Evolutionary conservation across 345 rosid genomes (phyloP), one percentile per base, ranked within the genome.

Genomic region (Eucalyptus cladocalyx): DNA sequence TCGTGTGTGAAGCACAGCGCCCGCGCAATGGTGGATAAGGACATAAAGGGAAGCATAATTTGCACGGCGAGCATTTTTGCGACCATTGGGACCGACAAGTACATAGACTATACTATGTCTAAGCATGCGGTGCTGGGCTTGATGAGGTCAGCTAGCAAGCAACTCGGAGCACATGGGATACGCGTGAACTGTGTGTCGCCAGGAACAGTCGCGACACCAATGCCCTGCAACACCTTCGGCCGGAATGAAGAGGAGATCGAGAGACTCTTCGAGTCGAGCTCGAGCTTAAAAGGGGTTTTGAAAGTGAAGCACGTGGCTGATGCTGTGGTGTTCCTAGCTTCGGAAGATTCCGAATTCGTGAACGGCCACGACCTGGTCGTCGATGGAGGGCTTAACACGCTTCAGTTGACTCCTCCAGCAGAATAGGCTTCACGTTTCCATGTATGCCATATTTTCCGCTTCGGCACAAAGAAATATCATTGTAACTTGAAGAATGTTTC

Each of bases 131-230:
- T 94, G 60, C 18, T 93, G 34, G 94, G 93, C 11, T 65, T 91
- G 81, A 88, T 93, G 86, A 91, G 91, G 48, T 91, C 91, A 14
- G 93, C 93, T 13, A 93, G 94, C 40, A 6, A 42, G 88, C 93
- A 91, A 90, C 90, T 94, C 9, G 95, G 95, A 8, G 88, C 7
- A 88, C 88, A 91, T 37, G 94, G 94, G 17, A 93, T 94, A 16
- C 45, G 94, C 11, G 95, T 91, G 76, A 93, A 94, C 60, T 91
- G 89, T 42, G 92, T 92, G 7, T 91, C 94, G 1, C 95, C 95
- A 48, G 88, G 87, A 9, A 89, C 89, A 16, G 2, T 93, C 32
- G 91, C 90, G 8, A 92, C 93, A 11, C 93, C 94, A 2, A 14
- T 91, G 89, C 54, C 89, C 8, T 49, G 67, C 15, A 4, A 19